These are phyloP conservation scores for Metschnikowia dekortorum DNA, from an alignment of 805 yeast genomes.

Conservation along the genomic window DNA sequence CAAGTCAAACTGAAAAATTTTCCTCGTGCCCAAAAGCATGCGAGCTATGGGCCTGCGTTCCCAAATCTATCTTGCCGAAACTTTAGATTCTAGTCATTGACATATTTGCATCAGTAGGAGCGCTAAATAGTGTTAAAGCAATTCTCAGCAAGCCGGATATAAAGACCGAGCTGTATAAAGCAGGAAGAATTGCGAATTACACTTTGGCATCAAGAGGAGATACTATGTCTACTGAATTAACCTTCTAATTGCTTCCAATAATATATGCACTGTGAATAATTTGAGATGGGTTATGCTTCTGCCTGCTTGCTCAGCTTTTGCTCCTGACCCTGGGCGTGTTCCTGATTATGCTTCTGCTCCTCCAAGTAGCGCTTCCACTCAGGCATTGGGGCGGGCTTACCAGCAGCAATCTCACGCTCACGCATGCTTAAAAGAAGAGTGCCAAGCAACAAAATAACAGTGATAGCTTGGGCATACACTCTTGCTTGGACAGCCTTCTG, in stretches of 20 bases:
- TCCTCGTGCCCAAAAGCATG: too few species aligned
- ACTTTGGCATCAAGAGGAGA: too few species aligned
- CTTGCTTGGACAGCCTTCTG: slow-evolving; percentile 86
- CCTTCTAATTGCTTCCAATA: not conserved
- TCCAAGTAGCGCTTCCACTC: slow-evolving; percentile 33
- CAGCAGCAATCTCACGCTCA: slow-evolving; percentile 50
- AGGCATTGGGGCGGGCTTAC: slow-evolving; percentile 31
- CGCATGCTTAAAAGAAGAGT: slow-evolving; percentile 64
- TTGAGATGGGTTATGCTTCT: not conserved
- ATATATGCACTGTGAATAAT: not conserved
- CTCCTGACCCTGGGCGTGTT: not conserved
- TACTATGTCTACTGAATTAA: too few species aligned
- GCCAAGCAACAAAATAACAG: slow-evolving; percentile 65
- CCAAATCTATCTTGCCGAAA: too few species aligned
- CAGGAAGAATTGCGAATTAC: too few species aligned
- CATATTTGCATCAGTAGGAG: too few species aligned
- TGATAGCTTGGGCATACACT: slow-evolving; percentile 84
- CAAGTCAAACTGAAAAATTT: not conserved
- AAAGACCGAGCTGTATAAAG: too few species aligned
- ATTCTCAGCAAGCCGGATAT: too few species aligned
- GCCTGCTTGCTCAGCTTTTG: not conserved
- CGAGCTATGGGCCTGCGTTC: too few species aligned
- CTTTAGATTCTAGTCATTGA: too few species aligned
- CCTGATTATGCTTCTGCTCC: slow-evolving; percentile 15
- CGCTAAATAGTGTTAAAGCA: too few species aligned